Evolutionary conservation across 768 basidiomycete genomes (phyloP).

Genomic region (Gloeostereum incarnatum): DNA sequence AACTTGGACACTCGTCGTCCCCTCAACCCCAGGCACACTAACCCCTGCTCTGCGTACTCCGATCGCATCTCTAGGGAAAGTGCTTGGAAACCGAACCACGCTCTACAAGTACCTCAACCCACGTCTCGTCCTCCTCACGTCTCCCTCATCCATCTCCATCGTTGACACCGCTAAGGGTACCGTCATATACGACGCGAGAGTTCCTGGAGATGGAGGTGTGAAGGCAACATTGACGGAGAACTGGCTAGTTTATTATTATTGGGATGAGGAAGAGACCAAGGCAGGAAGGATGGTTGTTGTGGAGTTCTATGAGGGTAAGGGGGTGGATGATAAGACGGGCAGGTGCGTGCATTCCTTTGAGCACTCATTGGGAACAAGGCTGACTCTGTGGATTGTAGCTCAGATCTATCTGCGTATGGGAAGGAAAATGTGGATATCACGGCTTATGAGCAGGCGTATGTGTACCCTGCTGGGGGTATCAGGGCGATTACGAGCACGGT

Average conservation of each 20-base stretch:
- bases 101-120: constrained; percentile 94
- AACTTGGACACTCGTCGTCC: constrained; percentile 58
- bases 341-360: constrained; percentile 42
- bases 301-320: constrained; percentile 79
- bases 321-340: constrained; percentile 55
- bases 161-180: constrained; percentile 77
- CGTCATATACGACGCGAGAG: constrained; percentile 53
- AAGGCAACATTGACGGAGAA: constrained; percentile 74
- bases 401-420: constrained; percentile 46
- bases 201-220: constrained; percentile 40
- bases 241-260: constrained; percentile 89
- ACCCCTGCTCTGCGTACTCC: constrained; percentile 39
- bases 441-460: constrained; percentile 60
- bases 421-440: constrained; percentile 42
- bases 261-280: constrained; percentile 55
- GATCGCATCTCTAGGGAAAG: constrained; percentile 74
- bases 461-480: constrained; percentile 61
- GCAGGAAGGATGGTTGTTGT: constrained; percentile 72
- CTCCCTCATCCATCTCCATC: constrained; percentile 58
- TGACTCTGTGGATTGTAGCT: constrained; percentile 21
- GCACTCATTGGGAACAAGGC: neutral
- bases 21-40: constrained; percentile 38
- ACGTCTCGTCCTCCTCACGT: constrained; percentile 30
- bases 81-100: constrained; percentile 80
- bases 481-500: constrained; percentile 65